A percentile compares a stretch with the other conserved stretches of the same genome.
Evolutionary conservation across 2,329 filamentous ascomycete species (phyloP).

Genomic region (Cyphellophora europaea): DNA sequence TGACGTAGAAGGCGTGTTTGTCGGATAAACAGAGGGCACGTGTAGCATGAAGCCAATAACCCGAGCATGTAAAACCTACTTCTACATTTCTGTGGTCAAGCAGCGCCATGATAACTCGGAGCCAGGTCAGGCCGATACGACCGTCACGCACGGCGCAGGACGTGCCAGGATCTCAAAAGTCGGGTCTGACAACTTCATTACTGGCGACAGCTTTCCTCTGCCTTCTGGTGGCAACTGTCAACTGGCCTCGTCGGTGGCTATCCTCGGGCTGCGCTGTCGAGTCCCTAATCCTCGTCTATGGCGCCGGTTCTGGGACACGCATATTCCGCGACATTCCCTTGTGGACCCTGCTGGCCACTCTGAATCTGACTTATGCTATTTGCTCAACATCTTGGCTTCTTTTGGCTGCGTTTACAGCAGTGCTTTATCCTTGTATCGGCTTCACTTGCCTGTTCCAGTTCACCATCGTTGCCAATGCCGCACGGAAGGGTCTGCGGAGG

Average conservation of each 20-base stretch:
- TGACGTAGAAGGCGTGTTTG: too few relatives aligned
- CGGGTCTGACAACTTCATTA: constrained; percentile 1
- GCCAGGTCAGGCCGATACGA: too few relatives aligned
- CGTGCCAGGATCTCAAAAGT: too few relatives aligned
- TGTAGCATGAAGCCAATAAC: too few relatives aligned
- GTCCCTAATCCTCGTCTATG: constrained; percentile 1
- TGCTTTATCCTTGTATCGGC: constrained; percentile 33
- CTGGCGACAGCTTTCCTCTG: constrained; percentile 1
- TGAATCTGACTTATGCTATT: constrained; percentile 39
- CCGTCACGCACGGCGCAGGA: too few relatives aligned
- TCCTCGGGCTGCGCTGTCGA: constrained; percentile 3
- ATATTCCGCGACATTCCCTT: constrained; percentile 26
- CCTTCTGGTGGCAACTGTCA: neutral
- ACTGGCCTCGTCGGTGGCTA: constrained; percentile 5
- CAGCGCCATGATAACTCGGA: too few relatives aligned
- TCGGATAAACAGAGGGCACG: too few relatives aligned
- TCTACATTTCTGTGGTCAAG: too few relatives aligned
- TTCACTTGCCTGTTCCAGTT: constrained; percentile 40
- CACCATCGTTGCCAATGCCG: constrained; percentile 26
- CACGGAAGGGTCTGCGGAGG: constrained; percentile 26
- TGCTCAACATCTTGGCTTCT: constrained; percentile 45
- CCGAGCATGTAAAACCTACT: too few relatives aligned
- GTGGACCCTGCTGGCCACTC: constrained; percentile 36
- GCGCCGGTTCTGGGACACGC: neutral
- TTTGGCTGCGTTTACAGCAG: constrained; percentile 31